Evolutionary conservation across 2,329 filamentous ascomycete species (phyloP).

Genomic region (Colletotrichum zoysiae): DNA sequence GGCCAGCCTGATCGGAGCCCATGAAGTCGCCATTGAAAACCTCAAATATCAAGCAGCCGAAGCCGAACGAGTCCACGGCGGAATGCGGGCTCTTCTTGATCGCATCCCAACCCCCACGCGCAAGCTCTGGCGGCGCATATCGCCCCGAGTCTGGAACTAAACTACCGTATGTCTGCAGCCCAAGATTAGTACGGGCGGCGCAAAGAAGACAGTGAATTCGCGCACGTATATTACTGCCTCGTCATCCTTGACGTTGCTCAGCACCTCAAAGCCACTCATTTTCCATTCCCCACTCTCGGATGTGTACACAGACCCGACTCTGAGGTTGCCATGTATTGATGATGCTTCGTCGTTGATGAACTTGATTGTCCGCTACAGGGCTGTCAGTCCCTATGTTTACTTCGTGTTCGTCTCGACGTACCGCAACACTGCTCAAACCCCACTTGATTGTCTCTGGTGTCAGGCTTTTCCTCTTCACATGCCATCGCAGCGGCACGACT

Average conservation of each 20-base stretch:
- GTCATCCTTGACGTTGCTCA: conserved; percentile 96
- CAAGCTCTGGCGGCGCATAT: conserved; percentile 89
- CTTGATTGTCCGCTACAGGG: conserved; percentile 81
- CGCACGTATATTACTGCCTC: conserved; percentile 84
- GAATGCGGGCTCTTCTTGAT: conserved; percentile 86
- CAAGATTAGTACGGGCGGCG: conserved; percentile 34
- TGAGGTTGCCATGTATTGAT: conserved; percentile 90
- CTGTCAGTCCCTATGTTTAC: conserved; percentile 15
- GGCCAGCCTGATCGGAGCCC: conserved; percentile 82
- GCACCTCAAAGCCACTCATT: conserved; percentile 89
- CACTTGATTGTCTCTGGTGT: conserved; percentile 96
- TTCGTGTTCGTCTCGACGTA: conserved; percentile 53
- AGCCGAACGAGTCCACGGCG: conserved; percentile 89
- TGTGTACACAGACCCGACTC: conserved; percentile 89
- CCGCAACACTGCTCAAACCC: conserved; percentile 89
- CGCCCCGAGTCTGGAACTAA: conserved; percentile 85
- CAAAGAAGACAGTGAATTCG: no score
- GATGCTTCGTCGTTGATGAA: conserved; percentile 96
- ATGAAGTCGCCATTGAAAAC: conserved; percentile 89
- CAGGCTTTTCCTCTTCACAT: conserved; percentile 87
- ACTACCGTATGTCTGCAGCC: conserved; percentile 80
- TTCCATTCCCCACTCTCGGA: conserved; percentile 99
- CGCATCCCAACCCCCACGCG: conserved; percentile 88
- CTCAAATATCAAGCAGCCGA: conserved; percentile 87
- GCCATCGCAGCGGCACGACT: conserved; percentile 88